These are phyloP conservation scores for Trichoderma oligosporum DNA, from an alignment of 2,329 filamentous ascomycete genomes.

Conservation along the genomic window DNA sequence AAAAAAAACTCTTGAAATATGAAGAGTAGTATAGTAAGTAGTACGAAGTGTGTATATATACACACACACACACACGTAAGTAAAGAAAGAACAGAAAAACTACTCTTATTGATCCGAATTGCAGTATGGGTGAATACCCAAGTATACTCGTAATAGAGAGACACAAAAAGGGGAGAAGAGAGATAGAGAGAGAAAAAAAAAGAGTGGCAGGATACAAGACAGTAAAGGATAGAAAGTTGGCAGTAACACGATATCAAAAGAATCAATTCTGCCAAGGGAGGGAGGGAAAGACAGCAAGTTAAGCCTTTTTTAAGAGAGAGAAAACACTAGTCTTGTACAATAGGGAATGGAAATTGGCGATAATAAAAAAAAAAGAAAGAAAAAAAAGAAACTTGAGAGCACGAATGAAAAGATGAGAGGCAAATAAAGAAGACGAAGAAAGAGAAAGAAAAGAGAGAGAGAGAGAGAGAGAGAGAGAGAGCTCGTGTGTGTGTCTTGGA, in stretches of 20 bases:
- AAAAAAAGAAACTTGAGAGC: slow-evolving; percentile 10
- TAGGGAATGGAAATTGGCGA: slow-evolving; percentile 6
- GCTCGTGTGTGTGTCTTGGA: slow-evolving; percentile 12
- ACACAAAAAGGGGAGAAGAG: slow-evolving; percentile 6
- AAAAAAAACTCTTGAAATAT: not conserved
- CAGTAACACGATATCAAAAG: slow-evolving; percentile 7
- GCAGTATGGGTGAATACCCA: not conserved
- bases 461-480: not conserved
- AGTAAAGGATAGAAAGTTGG: not conserved
- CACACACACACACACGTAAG: too few relatives aligned
- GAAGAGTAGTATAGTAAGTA: slow-evolving; percentile 4
- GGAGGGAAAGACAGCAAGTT: slow-evolving; percentile 8
- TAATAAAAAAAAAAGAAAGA: too few relatives aligned
- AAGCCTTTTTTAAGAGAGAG: slow-evolving; percentile 8
- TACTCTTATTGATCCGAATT: not conserved
- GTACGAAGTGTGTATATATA: not conserved
- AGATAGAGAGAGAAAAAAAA: slow-evolving; percentile 12
- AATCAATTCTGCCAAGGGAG: slow-evolving; percentile 4
- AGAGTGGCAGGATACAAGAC: slow-evolving; percentile 13
- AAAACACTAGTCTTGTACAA: not conserved
- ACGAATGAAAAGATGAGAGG: too few relatives aligned
- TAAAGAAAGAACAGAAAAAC: not conserved
- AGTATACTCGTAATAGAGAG: slow-evolving; percentile 4
- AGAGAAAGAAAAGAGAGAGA: not conserved
- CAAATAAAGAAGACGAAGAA: not conserved